Evolutionary conservation across 169 alveolate species (phyloP).

Genomic region (Theileria sp.): DNA sequence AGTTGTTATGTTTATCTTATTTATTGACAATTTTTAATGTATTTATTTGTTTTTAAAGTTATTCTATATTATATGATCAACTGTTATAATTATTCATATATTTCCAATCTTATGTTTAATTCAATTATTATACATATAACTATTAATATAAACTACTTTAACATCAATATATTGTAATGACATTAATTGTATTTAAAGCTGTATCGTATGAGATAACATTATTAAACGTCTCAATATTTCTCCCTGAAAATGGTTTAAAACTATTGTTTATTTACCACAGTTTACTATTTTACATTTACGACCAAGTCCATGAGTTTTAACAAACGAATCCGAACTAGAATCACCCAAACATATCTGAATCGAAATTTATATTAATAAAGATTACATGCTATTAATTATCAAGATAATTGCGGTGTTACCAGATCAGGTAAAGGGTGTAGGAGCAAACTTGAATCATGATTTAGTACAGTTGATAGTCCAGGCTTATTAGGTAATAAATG

Average conservation of each 20-base stretch:
- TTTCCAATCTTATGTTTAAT: too few species aligned
- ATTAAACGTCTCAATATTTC: not conserved
- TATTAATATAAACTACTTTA: not conserved
- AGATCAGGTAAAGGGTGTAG: constrained; percentile 71
- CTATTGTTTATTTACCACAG: constrained; percentile 12
- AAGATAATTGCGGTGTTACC: constrained; percentile 12
- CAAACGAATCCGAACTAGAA: constrained; percentile 32
- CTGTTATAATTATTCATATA: too few species aligned
- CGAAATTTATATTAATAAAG: not conserved
- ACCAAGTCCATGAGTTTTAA: constrained; percentile 5
- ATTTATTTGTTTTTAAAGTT: too few species aligned
- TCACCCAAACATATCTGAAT: constrained; percentile 52
- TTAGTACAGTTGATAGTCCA: constrained; percentile 55
- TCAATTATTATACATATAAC: too few species aligned
- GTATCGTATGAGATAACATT: constrained; percentile 44
- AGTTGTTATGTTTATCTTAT: too few species aligned
- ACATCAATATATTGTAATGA: not conserved
- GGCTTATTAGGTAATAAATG: constrained; percentile 74
- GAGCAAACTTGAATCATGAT: constrained; percentile 67
- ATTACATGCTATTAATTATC: not conserved
- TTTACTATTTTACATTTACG: constrained; percentile 36
- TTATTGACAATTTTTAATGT: too few species aligned
- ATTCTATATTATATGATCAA: too few species aligned
- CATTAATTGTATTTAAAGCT: constrained; percentile 10
- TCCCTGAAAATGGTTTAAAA: not conserved